Percentiles rank a stretch among this genome's conserved stretches.
phyloP scores from a whole-genome alignment of 2,329 filamentous ascomycete genomes.

The Fusarium floridanum region DNA sequence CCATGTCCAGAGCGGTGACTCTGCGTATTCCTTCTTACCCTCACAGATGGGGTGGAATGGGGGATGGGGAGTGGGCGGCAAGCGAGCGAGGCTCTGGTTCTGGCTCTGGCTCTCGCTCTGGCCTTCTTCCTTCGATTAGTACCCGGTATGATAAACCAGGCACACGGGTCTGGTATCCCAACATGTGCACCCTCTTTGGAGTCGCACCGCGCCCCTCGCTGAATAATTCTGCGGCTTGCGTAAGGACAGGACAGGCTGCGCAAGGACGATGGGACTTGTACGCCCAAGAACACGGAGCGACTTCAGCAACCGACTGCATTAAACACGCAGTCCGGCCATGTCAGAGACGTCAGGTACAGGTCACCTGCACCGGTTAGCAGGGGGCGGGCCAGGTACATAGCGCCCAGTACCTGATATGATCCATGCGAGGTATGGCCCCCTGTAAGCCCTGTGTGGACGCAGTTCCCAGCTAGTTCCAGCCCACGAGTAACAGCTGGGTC shows the following conservation, averaged over 20 bases:
- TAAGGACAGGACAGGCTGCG: neutral
- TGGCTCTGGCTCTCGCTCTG: neutral
- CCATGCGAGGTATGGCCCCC: conserved; percentile 41
- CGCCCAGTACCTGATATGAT: conserved; percentile 47
- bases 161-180: conserved; percentile 25
- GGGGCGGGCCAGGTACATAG: conserved; percentile 52
- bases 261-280: neutral
- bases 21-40: neutral
- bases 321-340: conserved; percentile 21
- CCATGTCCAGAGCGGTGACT: conserved; percentile 32
- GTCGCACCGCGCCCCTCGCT: conserved; percentile 29
- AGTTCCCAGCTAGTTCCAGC: conserved; percentile 36
- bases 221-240: conserved; percentile 29
- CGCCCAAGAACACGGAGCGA: neutral
- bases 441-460: conserved; percentile 32
- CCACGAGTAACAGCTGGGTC: conserved; percentile 29
- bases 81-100: conserved; percentile 3
- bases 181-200: conserved; percentile 23
- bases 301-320: conserved; percentile 10
- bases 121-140: neutral
- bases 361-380: conserved; percentile 53
- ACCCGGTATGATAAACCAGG: conserved; percentile 24
- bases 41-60: conserved; percentile 9
- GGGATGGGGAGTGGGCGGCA: conserved; percentile 20
- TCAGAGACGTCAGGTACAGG: conserved; percentile 54